Evolutionary conservation across 2,329 filamentous ascomycete genomes (phyloP).

Genomic region (Stagonosporopsis vannaccii): DNA sequence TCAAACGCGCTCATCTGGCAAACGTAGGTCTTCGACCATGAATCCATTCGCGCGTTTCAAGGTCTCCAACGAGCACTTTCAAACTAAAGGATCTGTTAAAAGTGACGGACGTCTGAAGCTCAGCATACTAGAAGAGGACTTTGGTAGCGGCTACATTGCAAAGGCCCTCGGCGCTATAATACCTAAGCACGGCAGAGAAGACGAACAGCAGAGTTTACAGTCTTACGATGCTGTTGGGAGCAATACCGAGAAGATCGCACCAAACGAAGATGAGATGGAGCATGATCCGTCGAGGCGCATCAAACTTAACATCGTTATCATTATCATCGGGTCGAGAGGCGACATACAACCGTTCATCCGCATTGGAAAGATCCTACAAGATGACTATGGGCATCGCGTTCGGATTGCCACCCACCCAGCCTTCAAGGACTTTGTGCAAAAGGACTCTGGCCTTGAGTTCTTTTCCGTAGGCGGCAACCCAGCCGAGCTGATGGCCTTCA

Average conservation of each 20-base stretch:
- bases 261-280: slow-evolving; percentile 47
- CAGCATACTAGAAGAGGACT: slow-evolving; percentile 70
- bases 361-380: slow-evolving; percentile 74
- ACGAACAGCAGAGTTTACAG: slow-evolving; percentile 42
- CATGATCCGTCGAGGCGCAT: slow-evolving; percentile 49
- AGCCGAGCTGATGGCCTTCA: slow-evolving; percentile 83
- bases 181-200: slow-evolving; percentile 60
- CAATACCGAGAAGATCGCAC: slow-evolving; percentile 33
- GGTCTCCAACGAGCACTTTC: slow-evolving; percentile 70
- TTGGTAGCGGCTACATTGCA: slow-evolving; percentile 73
- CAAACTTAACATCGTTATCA: slow-evolving; percentile 78
- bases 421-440: slow-evolving; percentile 77
- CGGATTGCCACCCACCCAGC: slow-evolving; percentile 80
- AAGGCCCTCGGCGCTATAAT: slow-evolving; percentile 74
- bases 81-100: slow-evolving; percentile 70
- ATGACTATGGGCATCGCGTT: slow-evolving; percentile 76
- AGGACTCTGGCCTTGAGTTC: slow-evolving; percentile 77
- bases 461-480: slow-evolving; percentile 83
- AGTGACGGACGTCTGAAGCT: slow-evolving; percentile 75
- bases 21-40: slow-evolving; percentile 17
- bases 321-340: slow-evolving; percentile 81
- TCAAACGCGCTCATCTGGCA: slow-evolving; percentile 1
- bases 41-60: slow-evolving; percentile 62
- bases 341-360: slow-evolving; percentile 83
- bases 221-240: slow-evolving; percentile 18